Base-by-base conservation (phyloP, 2,329 filamentous ascomycete species). In the Cryphonectria naterciae region DNA sequence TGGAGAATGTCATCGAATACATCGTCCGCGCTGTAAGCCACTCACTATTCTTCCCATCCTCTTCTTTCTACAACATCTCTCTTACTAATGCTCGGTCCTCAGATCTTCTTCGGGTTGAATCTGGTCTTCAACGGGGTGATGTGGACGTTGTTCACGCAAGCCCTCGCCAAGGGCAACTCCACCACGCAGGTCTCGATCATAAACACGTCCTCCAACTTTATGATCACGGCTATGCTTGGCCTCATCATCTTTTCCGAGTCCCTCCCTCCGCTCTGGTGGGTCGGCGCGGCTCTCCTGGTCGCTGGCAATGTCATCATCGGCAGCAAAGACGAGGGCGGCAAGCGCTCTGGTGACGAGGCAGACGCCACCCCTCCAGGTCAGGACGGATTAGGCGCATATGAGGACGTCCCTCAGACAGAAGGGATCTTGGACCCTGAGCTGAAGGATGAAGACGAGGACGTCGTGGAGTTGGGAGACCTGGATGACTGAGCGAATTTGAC, bases 71-170 rank as follows among this genome's bases (percentile, higher is more conserved):
- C 41, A 22, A 22, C 15, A n/a, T 52, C 52, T 43, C 28, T 32
- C 22, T 39, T 32, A 32, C 61, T 73, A 52, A 69, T 66, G 56
- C 19, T 64, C 22, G n/a, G 15, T 46, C 43, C 2, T 19, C 74
- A 93, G 91, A 81, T 87, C 58, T 95, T 95, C 84, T 95, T 95
- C 77, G 86, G 83, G 0, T 85, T 95, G 17, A 95, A 94, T 76
- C 84, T 94, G 61, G 79, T 87, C 67, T 94, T 94, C 80, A 94
- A 94, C 77, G 91, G 88, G 67, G 84, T 93, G 80, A 95, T 95
- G 93, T 95, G 93, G 93, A 89, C 91, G 0, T 86, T 95, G 64
- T 95, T 95, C 82, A 95, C 93, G 8, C 87, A 89, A 65, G 93
- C 93, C 67, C 87, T 95, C n/a, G 89, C 92, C 0, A 86, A 88